These are phyloP conservation scores for Anthracocystis panici-leucophaei DNA, from an alignment of 1,284 basidiomycete species.

Conservation along the genomic window DNA sequence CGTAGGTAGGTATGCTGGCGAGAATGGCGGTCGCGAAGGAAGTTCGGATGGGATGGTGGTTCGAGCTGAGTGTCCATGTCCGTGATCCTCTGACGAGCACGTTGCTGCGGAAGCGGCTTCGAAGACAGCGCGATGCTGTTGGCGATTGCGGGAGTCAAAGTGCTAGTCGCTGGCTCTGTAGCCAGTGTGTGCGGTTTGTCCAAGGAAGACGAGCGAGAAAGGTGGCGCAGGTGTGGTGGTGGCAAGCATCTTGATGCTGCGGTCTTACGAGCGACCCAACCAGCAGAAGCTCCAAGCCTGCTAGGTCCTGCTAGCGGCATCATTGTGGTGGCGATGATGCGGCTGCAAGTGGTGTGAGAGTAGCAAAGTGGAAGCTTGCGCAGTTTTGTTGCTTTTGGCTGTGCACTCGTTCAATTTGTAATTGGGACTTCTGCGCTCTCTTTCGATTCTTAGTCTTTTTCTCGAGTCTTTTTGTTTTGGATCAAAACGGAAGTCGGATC, in stretches of 20 bases:
- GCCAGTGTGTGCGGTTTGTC: constrained; percentile 13
- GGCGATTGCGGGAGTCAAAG: neutral
- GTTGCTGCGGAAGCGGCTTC: constrained; percentile 6
- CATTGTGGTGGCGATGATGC: neutral
- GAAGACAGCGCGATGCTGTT: constrained; percentile 2
- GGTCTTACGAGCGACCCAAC: neutral
- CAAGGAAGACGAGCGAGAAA: constrained; percentile 7
- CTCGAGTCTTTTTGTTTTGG: too few relatives aligned
- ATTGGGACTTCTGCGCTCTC: too few relatives aligned
- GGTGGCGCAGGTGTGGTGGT: constrained; percentile 6
- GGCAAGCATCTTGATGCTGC: neutral
- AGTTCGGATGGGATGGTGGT: constrained; percentile 22
- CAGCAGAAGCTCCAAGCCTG: constrained; percentile 14
- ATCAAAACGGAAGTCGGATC: too few relatives aligned
- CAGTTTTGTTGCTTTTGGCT: too few relatives aligned
- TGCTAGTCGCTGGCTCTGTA: neutral
- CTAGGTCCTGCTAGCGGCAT: constrained; percentile 35
- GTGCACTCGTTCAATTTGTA: too few relatives aligned
- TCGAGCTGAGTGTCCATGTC: constrained; percentile 31
- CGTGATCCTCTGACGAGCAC: constrained; percentile 36
- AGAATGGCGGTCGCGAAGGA: constrained; percentile 51
- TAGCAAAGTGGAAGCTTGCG: neutral
- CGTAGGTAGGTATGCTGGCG: constrained; percentile 81
- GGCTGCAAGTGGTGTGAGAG: neutral
- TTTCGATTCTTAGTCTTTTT: too few relatives aligned